phyloP scores from a whole-genome alignment of 106 monocot species.

The Dendrobium catenatum region DNA sequence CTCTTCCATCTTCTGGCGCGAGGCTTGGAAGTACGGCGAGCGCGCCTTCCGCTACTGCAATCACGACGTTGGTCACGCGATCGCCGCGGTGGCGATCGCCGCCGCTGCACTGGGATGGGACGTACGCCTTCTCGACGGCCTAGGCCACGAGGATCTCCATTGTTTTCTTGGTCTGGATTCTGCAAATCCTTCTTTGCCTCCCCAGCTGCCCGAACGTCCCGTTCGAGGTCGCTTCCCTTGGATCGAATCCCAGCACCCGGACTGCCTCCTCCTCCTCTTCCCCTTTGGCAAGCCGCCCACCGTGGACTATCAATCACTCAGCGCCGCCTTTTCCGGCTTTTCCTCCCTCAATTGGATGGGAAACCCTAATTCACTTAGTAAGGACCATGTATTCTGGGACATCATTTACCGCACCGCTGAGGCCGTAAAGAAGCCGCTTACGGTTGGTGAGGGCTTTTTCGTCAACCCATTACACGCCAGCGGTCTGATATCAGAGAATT shows the following conservation, averaged over 20 bases:
- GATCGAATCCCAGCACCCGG: conserved; percentile 83
- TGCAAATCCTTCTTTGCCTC: conserved; percentile 16
- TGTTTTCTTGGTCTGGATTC: conserved; percentile 29
- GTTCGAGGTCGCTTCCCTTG: conserved; percentile 45
- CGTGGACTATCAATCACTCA: conserved; percentile 38
- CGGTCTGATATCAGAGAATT: conserved; percentile 36
- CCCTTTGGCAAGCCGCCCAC: conserved; percentile 29
- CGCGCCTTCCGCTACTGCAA: conserved; percentile 93
- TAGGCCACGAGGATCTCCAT: conserved; percentile 53
- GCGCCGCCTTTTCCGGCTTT: conserved; percentile 21
- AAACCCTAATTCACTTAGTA: conserved; percentile 68
- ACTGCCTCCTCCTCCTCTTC: conserved; percentile 64
- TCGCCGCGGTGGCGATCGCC: conserved; percentile 57
- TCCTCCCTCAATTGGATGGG: conserved; percentile 55
- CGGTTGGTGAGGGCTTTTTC: conserved; percentile 24
- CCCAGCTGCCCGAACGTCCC: conserved; percentile 34
- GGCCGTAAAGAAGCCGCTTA: conserved; percentile 69
- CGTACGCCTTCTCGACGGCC: conserved; percentile 54
- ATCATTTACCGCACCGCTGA: conserved; percentile 75
- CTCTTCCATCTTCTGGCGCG: conserved; percentile 92
- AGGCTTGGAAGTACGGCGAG: conserved; percentile 98
- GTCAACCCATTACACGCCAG: conserved; percentile 42
- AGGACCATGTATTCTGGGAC: conserved; percentile 92
- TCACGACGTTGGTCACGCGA: conserved; percentile 91
- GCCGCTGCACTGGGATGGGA: conserved; percentile 91